Evolutionary conservation across 2,329 filamentous ascomycete genomes (phyloP).

Genomic region (Talaromyces pinophilus): DNA sequence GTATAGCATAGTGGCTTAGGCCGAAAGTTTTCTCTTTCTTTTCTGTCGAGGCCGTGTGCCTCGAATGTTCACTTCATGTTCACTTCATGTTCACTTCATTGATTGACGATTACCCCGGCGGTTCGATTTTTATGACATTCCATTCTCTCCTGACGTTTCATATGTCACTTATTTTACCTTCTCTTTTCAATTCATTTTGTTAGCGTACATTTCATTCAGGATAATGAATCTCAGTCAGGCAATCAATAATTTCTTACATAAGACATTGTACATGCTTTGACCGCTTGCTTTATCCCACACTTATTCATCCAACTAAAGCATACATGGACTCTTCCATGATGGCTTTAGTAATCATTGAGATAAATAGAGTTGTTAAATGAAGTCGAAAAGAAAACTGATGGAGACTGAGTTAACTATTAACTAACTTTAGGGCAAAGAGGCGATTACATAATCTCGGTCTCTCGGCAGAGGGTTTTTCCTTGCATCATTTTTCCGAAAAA

Average conservation of each 20-base stretch:
- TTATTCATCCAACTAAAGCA: neutral
- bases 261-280: neutral
- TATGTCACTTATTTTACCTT: neutral
- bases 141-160: conserved; percentile 1
- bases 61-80: neutral
- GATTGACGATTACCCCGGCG: neutral
- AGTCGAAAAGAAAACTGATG: neutral
- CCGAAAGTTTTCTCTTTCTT: neutral
- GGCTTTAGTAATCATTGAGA: neutral
- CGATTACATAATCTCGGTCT: conserved; percentile 23
- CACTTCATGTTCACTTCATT: neutral
- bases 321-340: neutral
- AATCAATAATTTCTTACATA: neutral
- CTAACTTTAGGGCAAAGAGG: neutral
- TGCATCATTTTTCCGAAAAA: conserved; percentile 19
- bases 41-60: neutral
- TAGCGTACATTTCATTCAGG: neutral
- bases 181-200: neutral
- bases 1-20: neutral
- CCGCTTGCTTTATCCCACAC: neutral
- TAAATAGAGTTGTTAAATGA: neutral
- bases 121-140: neutral
- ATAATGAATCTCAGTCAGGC: neutral
- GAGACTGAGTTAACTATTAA: neutral
- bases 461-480: conserved; percentile 20